These are phyloP conservation scores for Diaporthe aspalathi DNA, from an alignment of 2,329 filamentous ascomycete genomes.

Conservation along the genomic window DNA sequence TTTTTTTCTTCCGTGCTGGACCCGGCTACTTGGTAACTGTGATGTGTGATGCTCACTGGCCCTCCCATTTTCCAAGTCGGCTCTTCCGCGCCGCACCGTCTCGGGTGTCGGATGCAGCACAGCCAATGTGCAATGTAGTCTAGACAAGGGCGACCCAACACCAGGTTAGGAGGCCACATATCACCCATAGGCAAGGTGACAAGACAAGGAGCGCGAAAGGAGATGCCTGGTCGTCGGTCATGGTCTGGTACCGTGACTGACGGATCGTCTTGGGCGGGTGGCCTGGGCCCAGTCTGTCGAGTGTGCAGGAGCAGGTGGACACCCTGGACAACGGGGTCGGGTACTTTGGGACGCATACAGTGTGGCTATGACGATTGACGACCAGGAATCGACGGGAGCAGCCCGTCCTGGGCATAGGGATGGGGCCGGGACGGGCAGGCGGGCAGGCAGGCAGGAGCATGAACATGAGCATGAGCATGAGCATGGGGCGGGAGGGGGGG, in stretches of 20 bases:
- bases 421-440: too few relatives aligned
- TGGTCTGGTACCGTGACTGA: conserved; percentile 28
- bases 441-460: not conserved
- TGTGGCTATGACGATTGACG: conserved; percentile 30
- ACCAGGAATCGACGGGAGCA: conserved; percentile 28
- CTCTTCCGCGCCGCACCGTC: not conserved
- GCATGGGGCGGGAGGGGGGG: too few relatives aligned
- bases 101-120: not conserved
- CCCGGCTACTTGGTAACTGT: conserved; percentile 27
- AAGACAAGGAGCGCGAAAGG: conserved; percentile 3
- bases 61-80: not conserved
- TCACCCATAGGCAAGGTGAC: conserved; percentile 6
- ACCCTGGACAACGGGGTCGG: not conserved
- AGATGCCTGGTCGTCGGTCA: conserved; percentile 3
- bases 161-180: conserved; percentile 3
- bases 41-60: not conserved
- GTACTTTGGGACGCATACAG: not conserved
- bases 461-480: too few relatives aligned
- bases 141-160: not conserved
- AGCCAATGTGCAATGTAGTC: not conserved
- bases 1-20: not conserved
- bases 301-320: not conserved
- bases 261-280: conserved; percentile 22
- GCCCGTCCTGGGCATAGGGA: conserved; percentile 24
- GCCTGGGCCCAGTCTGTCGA: conserved; percentile 30